phyloP scores from a whole-genome alignment of 2,329 filamentous ascomycete species.

The Neonectria magnoliae region DNA sequence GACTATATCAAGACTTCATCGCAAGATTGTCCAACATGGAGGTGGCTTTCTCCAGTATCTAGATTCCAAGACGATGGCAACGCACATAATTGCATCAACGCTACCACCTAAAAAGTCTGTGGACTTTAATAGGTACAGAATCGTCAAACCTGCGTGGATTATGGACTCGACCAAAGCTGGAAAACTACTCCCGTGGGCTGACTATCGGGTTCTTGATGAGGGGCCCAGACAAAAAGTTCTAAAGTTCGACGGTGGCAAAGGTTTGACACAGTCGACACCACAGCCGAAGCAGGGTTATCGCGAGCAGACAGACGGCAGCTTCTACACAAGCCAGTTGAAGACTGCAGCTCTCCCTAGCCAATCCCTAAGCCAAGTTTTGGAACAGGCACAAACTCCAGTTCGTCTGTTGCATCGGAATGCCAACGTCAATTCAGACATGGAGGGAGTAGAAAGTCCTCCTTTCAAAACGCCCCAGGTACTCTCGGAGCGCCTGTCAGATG shows the following conservation, averaged over 20 bases:
- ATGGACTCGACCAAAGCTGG: slow-evolving; percentile 88
- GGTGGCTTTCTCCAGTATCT: slow-evolving; percentile 95
- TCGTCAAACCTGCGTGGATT: slow-evolving; percentile 95
- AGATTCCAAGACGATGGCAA: slow-evolving; percentile 92
- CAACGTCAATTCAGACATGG: neutral
- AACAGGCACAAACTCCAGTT: slow-evolving; percentile 41
- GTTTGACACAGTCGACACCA: slow-evolving; percentile 73
- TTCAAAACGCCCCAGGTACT: slow-evolving; percentile 3
- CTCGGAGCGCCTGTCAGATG: neutral
- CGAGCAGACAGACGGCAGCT: slow-evolving; percentile 84
- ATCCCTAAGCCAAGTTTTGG: slow-evolving; percentile 41
- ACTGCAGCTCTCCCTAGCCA: slow-evolving; percentile 45
- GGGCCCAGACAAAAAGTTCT: slow-evolving; percentile 84
- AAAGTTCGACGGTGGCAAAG: slow-evolving; percentile 66
- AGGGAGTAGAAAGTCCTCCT: slow-evolving; percentile 3
- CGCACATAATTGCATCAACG: slow-evolving; percentile 92
- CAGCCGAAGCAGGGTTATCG: slow-evolving; percentile 72
- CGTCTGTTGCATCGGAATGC: neutral
- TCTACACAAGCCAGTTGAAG: slow-evolving; percentile 80
- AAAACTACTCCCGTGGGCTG: slow-evolving; percentile 83
- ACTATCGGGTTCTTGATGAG: slow-evolving; percentile 86
- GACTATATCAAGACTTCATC: slow-evolving; percentile 68
- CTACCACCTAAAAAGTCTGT: slow-evolving; percentile 92
- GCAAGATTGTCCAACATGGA: slow-evolving; percentile 89
- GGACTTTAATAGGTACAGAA: slow-evolving; percentile 87